phyloP scores from a whole-genome alignment of 371 early-diverging fungal species.

The Mortierella sp. region DNA sequence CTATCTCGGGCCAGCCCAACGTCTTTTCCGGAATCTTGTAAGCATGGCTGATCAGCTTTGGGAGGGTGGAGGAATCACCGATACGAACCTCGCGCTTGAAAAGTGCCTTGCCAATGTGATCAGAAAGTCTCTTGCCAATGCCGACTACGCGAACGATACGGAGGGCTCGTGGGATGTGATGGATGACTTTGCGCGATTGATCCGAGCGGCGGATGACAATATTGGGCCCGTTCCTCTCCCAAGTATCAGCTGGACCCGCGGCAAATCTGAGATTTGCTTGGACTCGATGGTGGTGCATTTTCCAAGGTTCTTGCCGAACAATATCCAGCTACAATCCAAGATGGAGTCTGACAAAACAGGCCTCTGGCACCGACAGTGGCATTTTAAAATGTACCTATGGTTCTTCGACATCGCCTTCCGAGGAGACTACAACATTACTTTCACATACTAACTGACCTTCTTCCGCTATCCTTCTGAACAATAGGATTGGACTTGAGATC shows the following conservation, averaged over 20 bases:
- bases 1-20: slow-evolving; percentile 26
- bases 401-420: too few relatives aligned
- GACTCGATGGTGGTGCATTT: slow-evolving; percentile 27
- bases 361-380: slow-evolving; percentile 18
- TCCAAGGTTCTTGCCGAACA: slow-evolving; percentile 17
- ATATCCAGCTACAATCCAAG: slow-evolving; percentile 26
- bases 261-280: slow-evolving; percentile 15
- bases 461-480: neutral
- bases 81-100: slow-evolving; percentile 33
- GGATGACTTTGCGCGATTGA: slow-evolving; percentile 27
- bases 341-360: slow-evolving; percentile 27
- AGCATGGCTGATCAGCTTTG: slow-evolving; percentile 32
- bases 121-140: slow-evolving; percentile 7
- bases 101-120: slow-evolving; percentile 16
- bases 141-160: neutral
- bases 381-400: slow-evolving; percentile 25
- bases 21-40: slow-evolving; percentile 27
- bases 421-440: neutral
- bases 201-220: slow-evolving; percentile 5
- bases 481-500: slow-evolving; percentile 24
- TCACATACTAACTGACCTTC: neutral
- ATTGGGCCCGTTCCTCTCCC: slow-evolving; percentile 30
- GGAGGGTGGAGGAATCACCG: slow-evolving; percentile 33
- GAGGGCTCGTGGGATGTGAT: slow-evolving; percentile 26
- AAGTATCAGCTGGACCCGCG: slow-evolving; percentile 20